Base-by-base conservation (phyloP, 2,329 filamentous ascomycete species). In the Diaporthe sp. region DNA sequence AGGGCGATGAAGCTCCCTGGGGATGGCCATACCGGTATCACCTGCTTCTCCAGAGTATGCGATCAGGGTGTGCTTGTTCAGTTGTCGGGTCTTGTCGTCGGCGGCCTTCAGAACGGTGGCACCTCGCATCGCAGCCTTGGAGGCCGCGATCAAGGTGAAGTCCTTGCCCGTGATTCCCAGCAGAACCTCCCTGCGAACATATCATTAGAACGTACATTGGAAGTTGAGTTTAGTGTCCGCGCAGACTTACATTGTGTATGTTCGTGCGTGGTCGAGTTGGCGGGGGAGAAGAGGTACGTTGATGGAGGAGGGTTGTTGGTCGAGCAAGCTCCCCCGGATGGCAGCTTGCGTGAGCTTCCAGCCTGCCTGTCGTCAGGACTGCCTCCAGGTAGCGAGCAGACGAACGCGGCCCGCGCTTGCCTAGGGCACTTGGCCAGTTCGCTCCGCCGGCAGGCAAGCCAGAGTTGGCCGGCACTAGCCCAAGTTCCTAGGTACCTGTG, bases 121-220 rank as follows among this genome's bases (percentile, higher is more conserved):
- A 81, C 97, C 97, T 88, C 97, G 93, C 96, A 98, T 98, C 81
- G 96, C 94, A 83, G 97, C 97, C 89, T 99, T 98, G 77, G 96
- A 98, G 81, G 97, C 94, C 81, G 95, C 97, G 84, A 99, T 92
- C 90, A 99, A 92, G 87, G 96, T 97, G 85, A 98, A 99, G 91
- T 99, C 97, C 89, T 98, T 98, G 88, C 97, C 97, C 75, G 96
- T 98, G 85, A 99, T 98, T 82, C 97, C 97, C 80, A 99, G 91
- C 83, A 99, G 91, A 84, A 98, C 94, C 92, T 99, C 97, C 97
- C 96, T 98, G 75, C 37, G 66, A 63, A 44, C 27, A 55, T 42
- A 56, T 71, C 22, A 30, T 75, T 37, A 76, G 63, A 55, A 47
- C 2, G 10, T 17, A 19, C 32, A 9, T 5, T 50, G 19, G 3